Conservation (phyloP, 2,329 filamentous ascomycete species). For the Pseudogymnoascus sp. region DNA sequence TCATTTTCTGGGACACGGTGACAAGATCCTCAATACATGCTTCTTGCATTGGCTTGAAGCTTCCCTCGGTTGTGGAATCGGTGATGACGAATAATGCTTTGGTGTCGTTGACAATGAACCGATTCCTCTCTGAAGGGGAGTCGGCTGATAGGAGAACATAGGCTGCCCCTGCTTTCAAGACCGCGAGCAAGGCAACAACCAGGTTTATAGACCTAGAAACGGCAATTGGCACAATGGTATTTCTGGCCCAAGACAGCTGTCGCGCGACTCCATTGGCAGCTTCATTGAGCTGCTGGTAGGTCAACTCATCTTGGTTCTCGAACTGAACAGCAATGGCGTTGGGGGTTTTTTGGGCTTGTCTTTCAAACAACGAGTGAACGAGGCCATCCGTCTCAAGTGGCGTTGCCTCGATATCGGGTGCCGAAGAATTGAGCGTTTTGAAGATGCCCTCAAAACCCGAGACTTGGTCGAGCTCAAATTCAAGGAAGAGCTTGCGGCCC, state of each 20-base stretch:
- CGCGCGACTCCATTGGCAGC: slow-evolving; percentile 1
- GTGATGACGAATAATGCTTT: background rate
- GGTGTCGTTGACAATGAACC: background rate
- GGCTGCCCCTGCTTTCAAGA: slow-evolving; percentile 4
- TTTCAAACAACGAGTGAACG: slow-evolving; percentile 1
- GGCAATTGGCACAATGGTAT: slow-evolving; percentile 1
- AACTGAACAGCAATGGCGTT: background rate
- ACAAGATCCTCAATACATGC: background rate
- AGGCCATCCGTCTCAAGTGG: background rate
- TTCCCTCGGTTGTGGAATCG: background rate
- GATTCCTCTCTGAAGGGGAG: background rate
- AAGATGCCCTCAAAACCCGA: background rate
- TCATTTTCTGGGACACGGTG: background rate
- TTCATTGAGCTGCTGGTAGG: background rate
- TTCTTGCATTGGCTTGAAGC: background rate
- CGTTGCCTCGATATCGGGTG: background rate
- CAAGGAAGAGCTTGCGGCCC: background rate
- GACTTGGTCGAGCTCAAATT: slow-evolving; percentile 1
- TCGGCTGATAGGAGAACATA: slow-evolving; percentile 4
- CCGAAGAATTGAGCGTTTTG: background rate
- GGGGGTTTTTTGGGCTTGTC: background rate
- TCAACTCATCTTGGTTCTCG: slow-evolving; percentile 1
- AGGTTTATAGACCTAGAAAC: slow-evolving; percentile 1
- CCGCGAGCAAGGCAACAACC: slow-evolving; percentile 5
- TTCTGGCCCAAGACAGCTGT: background rate